Percentiles rank a stretch among this genome's conserved stretches.
These are phyloP conservation scores for Spergularia bocconei DNA, from an alignment of 148 eudicot genomes.

Conservation along the genomic window DNA sequence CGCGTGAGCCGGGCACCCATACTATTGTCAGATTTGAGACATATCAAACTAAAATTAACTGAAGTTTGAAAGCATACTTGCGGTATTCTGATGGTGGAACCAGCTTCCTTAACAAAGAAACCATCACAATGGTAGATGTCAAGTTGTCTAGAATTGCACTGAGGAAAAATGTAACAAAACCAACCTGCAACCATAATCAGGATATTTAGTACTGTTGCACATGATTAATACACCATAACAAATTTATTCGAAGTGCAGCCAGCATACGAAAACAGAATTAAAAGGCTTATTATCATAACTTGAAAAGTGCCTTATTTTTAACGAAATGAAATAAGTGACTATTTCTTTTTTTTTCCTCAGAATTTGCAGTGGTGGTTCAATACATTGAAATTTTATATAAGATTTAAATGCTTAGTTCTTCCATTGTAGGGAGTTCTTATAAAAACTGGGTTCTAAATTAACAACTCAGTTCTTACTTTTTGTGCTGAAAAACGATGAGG, in stretches of 20 bases:
- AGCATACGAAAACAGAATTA: background rate
- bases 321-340: background rate
- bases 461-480: too few relatives aligned
- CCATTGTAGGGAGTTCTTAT: too few relatives aligned
- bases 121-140: constrained; percentile 97
- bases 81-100: constrained; percentile 93
- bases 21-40: too few relatives aligned
- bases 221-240: background rate
- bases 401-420: too few relatives aligned
- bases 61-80: constrained; percentile 51
- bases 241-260: background rate
- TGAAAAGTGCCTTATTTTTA: background rate
- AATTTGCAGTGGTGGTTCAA: too few relatives aligned
- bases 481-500: too few relatives aligned
- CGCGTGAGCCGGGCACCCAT: too few relatives aligned
- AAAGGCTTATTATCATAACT: background rate
- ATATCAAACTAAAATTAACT: background rate
- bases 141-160: constrained; percentile 95
- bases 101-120: constrained; percentile 82
- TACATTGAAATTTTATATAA: too few relatives aligned
- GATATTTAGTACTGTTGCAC: constrained; percentile 5
- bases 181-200: constrained; percentile 65
- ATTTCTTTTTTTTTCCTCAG: background rate
- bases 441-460: too few relatives aligned
- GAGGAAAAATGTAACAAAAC: constrained; percentile 90